Conservation (phyloP, 2,329 filamentous ascomycete species). For the Exserohilum rostratum region DNA sequence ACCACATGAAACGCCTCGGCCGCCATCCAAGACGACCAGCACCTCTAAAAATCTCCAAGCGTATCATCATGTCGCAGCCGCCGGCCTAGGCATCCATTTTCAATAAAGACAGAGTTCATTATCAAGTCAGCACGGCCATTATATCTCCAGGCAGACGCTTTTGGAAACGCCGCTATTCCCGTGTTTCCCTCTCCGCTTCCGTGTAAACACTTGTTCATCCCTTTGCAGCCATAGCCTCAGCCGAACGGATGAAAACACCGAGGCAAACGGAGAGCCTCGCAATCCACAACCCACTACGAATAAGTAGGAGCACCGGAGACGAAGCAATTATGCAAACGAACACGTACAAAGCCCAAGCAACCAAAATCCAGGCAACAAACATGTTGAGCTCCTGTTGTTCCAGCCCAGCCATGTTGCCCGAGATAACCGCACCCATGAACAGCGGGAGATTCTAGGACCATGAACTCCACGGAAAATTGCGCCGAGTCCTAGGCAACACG, state of each 20-base stretch:
- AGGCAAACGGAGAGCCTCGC: constrained; percentile 30
- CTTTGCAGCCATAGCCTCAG: constrained; percentile 24
- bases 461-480: neutral
- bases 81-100: constrained; percentile 4
- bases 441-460: constrained; percentile 50
- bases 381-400: constrained; percentile 41
- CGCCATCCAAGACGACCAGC: neutral
- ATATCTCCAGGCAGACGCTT: neutral
- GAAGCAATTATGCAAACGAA: constrained; percentile 44
- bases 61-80: neutral
- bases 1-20: neutral
- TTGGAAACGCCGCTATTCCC: neutral
- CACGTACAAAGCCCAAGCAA: constrained; percentile 47
- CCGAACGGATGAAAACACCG: constrained; percentile 27
- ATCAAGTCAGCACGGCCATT: neutral
- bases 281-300: constrained; percentile 30
- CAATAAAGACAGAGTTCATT: constrained; percentile 3
- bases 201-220: neutral
- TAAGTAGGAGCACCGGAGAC: constrained; percentile 26
- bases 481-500: neutral
- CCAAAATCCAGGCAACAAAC: constrained; percentile 48
- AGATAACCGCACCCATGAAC: constrained; percentile 52
- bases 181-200: neutral
- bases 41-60: neutral
- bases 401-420: constrained; percentile 51